Conservation (phyloP, 2,329 filamentous ascomycete genomes). For the Coccinonectria pachysandricola region DNA sequence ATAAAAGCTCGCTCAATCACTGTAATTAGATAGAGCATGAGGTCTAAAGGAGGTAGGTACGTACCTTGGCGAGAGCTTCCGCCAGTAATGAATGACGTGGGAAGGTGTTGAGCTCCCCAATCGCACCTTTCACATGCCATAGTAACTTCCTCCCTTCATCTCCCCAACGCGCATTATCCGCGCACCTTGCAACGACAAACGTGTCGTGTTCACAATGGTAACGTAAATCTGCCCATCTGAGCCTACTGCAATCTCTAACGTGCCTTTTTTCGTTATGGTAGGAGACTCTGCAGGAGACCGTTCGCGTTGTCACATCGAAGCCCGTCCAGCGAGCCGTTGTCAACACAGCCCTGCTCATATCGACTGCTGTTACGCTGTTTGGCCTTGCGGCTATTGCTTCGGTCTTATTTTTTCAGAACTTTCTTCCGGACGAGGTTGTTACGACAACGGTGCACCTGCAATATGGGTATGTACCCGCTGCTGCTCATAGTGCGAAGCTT, state of each 20-base stretch:
- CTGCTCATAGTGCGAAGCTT: background rate
- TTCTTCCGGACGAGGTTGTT: slow-evolving; percentile 44
- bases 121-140: slow-evolving; percentile 14
- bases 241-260: background rate
- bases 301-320: slow-evolving; percentile 36
- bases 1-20: no score
- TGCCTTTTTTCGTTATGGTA: no score
- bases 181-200: slow-evolving; percentile 4
- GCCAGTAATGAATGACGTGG: no score
- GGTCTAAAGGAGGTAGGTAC: slow-evolving; percentile 6
- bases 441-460: slow-evolving; percentile 45
- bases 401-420: slow-evolving; percentile 44
- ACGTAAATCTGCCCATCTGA: slow-evolving; percentile 1
- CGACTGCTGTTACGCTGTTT: slow-evolving; percentile 34
- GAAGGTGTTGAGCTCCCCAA: slow-evolving; percentile 8
- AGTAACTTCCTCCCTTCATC: slow-evolving; percentile 5
- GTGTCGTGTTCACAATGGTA: slow-evolving; percentile 10
- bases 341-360: slow-evolving; percentile 34
- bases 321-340: slow-evolving; percentile 39
- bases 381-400: slow-evolving; percentile 39
- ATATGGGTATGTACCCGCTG: slow-evolving; percentile 38
- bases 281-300: slow-evolving; percentile 27
- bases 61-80: slow-evolving; percentile 9
- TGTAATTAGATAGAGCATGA: no score
- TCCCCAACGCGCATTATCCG: slow-evolving; percentile 3